Percentiles rank a stretch among this genome's conserved stretches.
Evolutionary conservation across 345 rosid genomes (phyloP).

Genomic region (Citrus reticulata): DNA sequence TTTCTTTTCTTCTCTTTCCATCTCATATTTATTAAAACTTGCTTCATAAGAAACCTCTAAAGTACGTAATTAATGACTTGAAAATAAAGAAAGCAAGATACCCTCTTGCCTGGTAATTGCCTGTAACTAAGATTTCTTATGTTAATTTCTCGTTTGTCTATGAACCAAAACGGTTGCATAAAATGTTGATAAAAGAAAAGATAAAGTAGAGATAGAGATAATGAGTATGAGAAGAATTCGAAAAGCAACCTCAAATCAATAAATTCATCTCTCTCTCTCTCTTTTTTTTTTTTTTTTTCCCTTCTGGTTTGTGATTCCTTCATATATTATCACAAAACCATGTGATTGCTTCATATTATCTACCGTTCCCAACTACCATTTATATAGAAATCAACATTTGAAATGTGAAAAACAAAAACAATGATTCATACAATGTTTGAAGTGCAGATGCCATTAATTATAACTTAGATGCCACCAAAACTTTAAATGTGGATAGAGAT

Average conservation of each 20-base stretch:
- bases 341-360: conserved; percentile 45
- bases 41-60: conserved; percentile 18
- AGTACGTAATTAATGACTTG: conserved; percentile 7
- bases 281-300: not conserved
- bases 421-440: conserved; percentile 23
- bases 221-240: conserved; percentile 6
- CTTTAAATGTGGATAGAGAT: conserved; percentile 47
- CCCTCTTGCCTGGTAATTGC: conserved; percentile 10
- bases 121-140: conserved; percentile 2
- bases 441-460: conserved; percentile 44
- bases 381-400: not conserved
- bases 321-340: conserved; percentile 6
- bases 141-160: conserved; percentile 2
- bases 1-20: not conserved
- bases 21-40: conserved; percentile 1
- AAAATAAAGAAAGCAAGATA: conserved; percentile 20
- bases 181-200: not conserved
- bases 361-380: conserved; percentile 56
- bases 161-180: not conserved
- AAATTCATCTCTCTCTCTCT: not conserved
- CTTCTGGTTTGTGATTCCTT: conserved; percentile 35
- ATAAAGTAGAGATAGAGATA: conserved; percentile 5
- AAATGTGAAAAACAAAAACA: not conserved
- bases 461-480: conserved; percentile 58
- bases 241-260: conserved; percentile 25